Conservation (phyloP, 106 monocot genomes). For the Triglochin maritima region DNA sequence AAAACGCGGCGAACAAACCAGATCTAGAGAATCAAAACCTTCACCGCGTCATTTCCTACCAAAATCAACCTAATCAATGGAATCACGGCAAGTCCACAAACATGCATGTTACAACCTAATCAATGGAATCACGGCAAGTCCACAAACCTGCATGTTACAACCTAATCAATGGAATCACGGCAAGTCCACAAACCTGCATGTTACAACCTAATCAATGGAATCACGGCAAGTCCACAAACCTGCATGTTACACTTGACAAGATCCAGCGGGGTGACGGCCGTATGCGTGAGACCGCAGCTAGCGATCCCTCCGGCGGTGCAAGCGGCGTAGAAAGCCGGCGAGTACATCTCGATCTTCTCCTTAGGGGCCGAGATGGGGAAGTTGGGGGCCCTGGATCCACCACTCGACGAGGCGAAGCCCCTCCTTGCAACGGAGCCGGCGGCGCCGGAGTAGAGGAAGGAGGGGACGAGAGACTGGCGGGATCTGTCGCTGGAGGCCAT, state of each 20-base stretch:
- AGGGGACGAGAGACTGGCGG: slow-evolving; percentile 40
- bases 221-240: slow-evolving; percentile 13
- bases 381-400: neutral
- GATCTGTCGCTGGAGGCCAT: slow-evolving; percentile 28
- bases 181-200: too few species aligned
- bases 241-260: slow-evolving; percentile 83
- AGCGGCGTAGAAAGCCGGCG: slow-evolving; percentile 59
- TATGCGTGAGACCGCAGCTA: slow-evolving; percentile 69
- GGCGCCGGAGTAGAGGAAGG: slow-evolving; percentile 45
- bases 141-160: slow-evolving; percentile 66
- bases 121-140: too few species aligned
- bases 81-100: too few species aligned
- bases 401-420: neutral
- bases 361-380: slow-evolving; percentile 42
- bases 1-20: too few species aligned
- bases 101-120: too few species aligned
- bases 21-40: too few species aligned
- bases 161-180: too few species aligned
- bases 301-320: slow-evolving; percentile 59
- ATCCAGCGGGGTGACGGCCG: slow-evolving; percentile 61
- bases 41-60: neutral
- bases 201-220: too few species aligned
- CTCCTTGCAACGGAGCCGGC: neutral
- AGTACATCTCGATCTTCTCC: slow-evolving; percentile 69
- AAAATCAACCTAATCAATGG: neutral